Conservation (phyloP, 495 filamentous ascomycete species). For the Glonium stellatum region DNA sequence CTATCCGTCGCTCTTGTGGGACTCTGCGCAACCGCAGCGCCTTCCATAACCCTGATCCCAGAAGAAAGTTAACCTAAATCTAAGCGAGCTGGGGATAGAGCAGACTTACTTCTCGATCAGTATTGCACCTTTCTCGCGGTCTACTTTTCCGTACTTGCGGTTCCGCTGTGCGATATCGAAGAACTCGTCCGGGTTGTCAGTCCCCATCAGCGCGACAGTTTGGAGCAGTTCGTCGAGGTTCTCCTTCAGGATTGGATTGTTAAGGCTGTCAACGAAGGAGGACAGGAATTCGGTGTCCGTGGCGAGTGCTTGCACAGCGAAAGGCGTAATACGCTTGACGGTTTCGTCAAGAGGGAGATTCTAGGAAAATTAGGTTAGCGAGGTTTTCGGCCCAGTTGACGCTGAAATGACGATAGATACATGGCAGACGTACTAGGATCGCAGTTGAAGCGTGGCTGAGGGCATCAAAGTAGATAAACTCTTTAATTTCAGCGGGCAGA, state of each 20-base stretch:
- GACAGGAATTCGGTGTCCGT: constrained; percentile 77
- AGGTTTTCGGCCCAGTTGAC: neutral
- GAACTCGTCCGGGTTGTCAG: constrained; percentile 76
- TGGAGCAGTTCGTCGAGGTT: constrained; percentile 90
- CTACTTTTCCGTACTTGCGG: constrained; percentile 89
- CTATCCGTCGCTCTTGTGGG: constrained; percentile 16
- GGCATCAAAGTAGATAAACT: constrained; percentile 95
- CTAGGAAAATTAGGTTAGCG: constrained; percentile 34
- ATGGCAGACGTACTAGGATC: constrained; percentile 56
- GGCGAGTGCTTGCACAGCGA: constrained; percentile 71
- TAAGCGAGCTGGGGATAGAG: neutral
- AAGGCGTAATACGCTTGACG: constrained; percentile 78
- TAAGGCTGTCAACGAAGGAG: constrained; percentile 75
- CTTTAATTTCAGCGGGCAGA: constrained; percentile 88
- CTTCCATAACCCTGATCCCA: constrained; percentile 9
- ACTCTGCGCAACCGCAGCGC: constrained; percentile 20
- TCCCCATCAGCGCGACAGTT: constrained; percentile 78
- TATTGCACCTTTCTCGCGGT: constrained; percentile 75
- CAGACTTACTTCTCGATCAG: constrained; percentile 67
- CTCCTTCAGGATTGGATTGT: constrained; percentile 68
- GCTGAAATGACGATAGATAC: neutral
- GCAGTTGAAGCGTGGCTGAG: constrained; percentile 80
- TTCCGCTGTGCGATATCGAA: constrained; percentile 82
- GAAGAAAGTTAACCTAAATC: neutral
- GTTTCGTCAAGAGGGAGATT: constrained; percentile 73